Base-by-base conservation (phyloP, 495 filamentous ascomycete genomes). In the Xylaria longipes region DNA sequence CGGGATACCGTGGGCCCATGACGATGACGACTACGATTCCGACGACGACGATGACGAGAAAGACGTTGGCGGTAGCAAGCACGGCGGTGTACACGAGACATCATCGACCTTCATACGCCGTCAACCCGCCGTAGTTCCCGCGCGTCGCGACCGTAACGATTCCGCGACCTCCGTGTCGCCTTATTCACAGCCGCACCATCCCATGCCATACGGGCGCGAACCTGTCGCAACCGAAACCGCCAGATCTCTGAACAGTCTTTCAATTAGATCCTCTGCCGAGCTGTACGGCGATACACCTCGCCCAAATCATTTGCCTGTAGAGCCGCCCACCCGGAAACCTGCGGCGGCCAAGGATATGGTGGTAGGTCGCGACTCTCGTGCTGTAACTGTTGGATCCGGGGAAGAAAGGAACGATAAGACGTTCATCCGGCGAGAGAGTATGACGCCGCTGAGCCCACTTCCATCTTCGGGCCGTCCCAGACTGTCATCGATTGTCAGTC, bases 341-440 rank as follows among this genome's bases (percentile, higher is more conserved):
- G 22, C 14, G 50, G 20, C 62, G 14, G 20, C 20, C 35, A 43
- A 71, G 20, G 50, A 63, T 27, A 65, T 43, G 46, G 27, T 50
- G 14, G 37, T 58, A 71, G 50, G 50, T 43, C 69, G 60, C 50
- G 52, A 71, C 50, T 33, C 62, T 35, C 50, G 29, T 41, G 50
- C 20, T 48, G 27, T 82, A 65, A 74, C 79, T 52, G 72, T 84
- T 1, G 77, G 74, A 56, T 78, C 81, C 6, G 77, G 76, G 27
- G 84, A 84, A 56, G 82, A 84, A 50, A 79, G 82, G 56, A 78
- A 78, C 50, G 83, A 81, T 73, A 72, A 76, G 63, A 84, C 77
- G 11, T 76, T 86, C 62, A 76, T 81, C 45, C 82, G 83, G 60
- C 77, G 83, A 58, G 70, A 74, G 65, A 79, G 48, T 37, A 65